Conservation (phyloP, 2,329 filamentous ascomycete genomes). For the Aspergillus hiratsukae region DNA sequence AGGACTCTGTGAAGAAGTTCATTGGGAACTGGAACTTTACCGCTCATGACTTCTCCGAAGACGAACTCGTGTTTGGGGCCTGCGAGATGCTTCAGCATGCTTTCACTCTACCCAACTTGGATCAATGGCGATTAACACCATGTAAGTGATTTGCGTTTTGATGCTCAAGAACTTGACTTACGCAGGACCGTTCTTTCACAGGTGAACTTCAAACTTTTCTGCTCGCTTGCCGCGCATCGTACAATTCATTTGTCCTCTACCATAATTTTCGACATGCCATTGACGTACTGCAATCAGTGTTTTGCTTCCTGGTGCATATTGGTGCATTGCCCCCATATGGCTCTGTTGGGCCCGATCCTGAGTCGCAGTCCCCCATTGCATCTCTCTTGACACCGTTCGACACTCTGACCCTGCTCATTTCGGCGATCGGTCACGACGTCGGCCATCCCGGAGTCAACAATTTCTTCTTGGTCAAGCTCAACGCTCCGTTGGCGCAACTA, state of each 20-base stretch:
- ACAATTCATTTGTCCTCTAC: conserved; percentile 93
- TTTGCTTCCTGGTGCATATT: conserved; percentile 80
- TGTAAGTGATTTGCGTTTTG: conserved; percentile 62
- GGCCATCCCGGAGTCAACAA: conserved; percentile 98
- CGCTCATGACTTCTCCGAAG: conserved; percentile 82
- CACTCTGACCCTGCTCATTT: conserved; percentile 80
- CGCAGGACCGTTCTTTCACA: conserved; percentile 30
- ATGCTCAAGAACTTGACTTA: neutral
- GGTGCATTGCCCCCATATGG: conserved; percentile 69
- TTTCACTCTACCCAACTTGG: conserved; percentile 72
- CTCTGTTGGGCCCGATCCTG: conserved; percentile 26
- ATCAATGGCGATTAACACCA: conserved; percentile 72
- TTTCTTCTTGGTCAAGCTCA: conserved; percentile 85
- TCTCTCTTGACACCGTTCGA: conserved; percentile 79
- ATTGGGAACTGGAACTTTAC: conserved; percentile 83
- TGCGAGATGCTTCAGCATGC: conserved; percentile 87
- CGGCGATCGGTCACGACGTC: conserved; percentile 96
- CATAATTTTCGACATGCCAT: conserved; percentile 98
- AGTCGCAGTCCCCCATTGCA: conserved; percentile 60
- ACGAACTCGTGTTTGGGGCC: conserved; percentile 83
- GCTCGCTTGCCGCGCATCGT: conserved; percentile 84
- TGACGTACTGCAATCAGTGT: conserved; percentile 90
- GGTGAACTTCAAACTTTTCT: conserved; percentile 81
- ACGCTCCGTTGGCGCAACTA: conserved; percentile 86
- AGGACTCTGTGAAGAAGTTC: conserved; percentile 60